A percentile compares a stretch with the other conserved stretches of the same genome.
phyloP scores from a whole-genome alignment of 78 protist genomes.

The Dictyostelium purpureum region DNA sequence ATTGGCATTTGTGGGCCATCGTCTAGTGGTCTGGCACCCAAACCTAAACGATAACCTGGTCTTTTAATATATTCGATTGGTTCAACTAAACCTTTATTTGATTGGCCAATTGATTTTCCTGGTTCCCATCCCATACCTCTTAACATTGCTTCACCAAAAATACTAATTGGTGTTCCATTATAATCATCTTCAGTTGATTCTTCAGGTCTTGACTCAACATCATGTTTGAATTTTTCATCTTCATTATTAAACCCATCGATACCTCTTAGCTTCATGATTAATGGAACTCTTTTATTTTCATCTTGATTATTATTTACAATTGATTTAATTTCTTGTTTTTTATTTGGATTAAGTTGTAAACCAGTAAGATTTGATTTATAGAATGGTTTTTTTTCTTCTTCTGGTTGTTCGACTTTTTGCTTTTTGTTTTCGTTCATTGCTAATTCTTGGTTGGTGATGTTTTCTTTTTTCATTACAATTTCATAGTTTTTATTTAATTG shows the following conservation, averaged over 20 bases:
- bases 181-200: conserved; percentile 58
- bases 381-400: not conserved
- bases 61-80: conserved; percentile 77
- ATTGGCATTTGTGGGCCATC: not conserved
- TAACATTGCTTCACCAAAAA: conserved; percentile 83
- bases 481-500: conserved; percentile 7
- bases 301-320: not conserved
- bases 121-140: conserved; percentile 87
- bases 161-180: conserved; percentile 63
- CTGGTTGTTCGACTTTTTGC: not conserved
- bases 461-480: not conserved
- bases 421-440: not conserved
- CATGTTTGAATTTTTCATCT: conserved; percentile 70
- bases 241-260: conserved; percentile 33
- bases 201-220: conserved; percentile 70
- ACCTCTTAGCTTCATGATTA: conserved; percentile 56
- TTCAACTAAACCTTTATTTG: conserved; percentile 42
- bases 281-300: not conserved
- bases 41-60: conserved; percentile 60
- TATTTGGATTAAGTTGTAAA: conserved; percentile 48
- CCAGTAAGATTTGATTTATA: conserved; percentile 37
- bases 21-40: conserved; percentile 67
- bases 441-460: not conserved
- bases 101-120: conserved; percentile 77
- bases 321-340: conserved; percentile 42